Conservation (phyloP, 2,329 filamentous ascomycete genomes). For the Fragosphaeria purpurea region DNA sequence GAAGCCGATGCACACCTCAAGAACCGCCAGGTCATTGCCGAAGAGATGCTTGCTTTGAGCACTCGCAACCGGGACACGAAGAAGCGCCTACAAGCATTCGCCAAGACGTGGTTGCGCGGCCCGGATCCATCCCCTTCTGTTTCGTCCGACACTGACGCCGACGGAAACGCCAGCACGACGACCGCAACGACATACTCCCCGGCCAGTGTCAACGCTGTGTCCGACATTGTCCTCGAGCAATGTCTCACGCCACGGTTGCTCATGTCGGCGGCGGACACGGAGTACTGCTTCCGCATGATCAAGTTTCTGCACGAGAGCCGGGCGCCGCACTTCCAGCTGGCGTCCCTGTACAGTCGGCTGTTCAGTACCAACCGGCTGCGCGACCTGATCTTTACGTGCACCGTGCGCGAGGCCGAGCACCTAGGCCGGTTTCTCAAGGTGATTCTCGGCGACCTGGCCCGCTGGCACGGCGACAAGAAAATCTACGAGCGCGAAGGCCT, state of each 20-base stretch:
- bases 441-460: conserved; percentile 65
- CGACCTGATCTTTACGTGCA: conserved; percentile 78
- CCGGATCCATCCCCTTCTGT: conserved; percentile 14
- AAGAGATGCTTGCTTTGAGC: conserved; percentile 63
- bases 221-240: conserved; percentile 73
- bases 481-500: conserved; percentile 77
- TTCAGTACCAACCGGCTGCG: conserved; percentile 76
- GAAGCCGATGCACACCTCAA: conserved; percentile 61
- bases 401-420: conserved; percentile 82
- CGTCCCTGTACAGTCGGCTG: conserved; percentile 72
- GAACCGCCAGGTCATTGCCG: conserved; percentile 57
- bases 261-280: conserved; percentile 75
- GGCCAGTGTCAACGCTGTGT: conserved; percentile 45
- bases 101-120: conserved; percentile 64
- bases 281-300: conserved; percentile 79
- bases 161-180: conserved; percentile 25
- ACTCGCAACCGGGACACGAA: conserved; percentile 57
- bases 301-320: conserved; percentile 79
- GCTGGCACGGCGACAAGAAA: conserved; percentile 72
- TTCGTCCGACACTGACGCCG: conserved; percentile 32
- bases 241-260: conserved; percentile 85
- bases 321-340: conserved; percentile 76
- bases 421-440: conserved; percentile 85
- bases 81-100: conserved; percentile 62
- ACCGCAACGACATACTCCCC: neutral